Base-by-base conservation (phyloP, 2,329 filamentous ascomycete species). In the Ophiostoma piceae region DNA sequence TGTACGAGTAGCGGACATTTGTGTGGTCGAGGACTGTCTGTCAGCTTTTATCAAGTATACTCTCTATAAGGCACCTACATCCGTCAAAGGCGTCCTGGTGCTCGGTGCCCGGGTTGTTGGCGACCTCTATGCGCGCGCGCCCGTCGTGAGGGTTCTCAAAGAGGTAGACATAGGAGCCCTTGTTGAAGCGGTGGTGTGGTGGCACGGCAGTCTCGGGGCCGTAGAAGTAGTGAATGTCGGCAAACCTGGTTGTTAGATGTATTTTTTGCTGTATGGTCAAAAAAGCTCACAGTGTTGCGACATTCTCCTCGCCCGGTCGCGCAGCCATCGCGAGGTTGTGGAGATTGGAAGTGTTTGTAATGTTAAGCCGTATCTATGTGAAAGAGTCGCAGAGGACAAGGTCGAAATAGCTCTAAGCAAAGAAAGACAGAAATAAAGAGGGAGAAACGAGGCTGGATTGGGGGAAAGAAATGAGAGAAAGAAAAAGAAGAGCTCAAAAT, bases 71-170 rank as follows among this genome's bases (percentile, higher is more conserved):
- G 43, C 35, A 8, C 8, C 90, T 81, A 92, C 90, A 87, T 76
- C 91, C 91, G 74, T 88, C 85, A 76, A 94, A 92, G 12, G 90
- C 90, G 81, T 94, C 91, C 76, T 94, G 91, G n/a, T 90, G 85
- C 1, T 90, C 85, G 2, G 87, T 89, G 68, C 91, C 91, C 9
- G 90, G 85, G 74, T 89, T 83, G 75, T 94, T 94, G 62, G 91
- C 91, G 72, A 94, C 82, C 79, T 94, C 91, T 73, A 94, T 81
- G 74, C 91, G 88, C 73, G 89, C 89, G 71, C 87, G 84, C 72
- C 87, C 84, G 74, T 89, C 85, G 72, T 82, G 82, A 14, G 90
- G 85, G 76, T 92, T 90, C 78, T 93, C 89, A 77, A 92, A 93
- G 6, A 94, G 82, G 76, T 94, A 94, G 70, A 94, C 85, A 77